Evolutionary conservation across 2,329 filamentous ascomycete genomes (phyloP).

Genomic region (Cytospora leucostoma): DNA sequence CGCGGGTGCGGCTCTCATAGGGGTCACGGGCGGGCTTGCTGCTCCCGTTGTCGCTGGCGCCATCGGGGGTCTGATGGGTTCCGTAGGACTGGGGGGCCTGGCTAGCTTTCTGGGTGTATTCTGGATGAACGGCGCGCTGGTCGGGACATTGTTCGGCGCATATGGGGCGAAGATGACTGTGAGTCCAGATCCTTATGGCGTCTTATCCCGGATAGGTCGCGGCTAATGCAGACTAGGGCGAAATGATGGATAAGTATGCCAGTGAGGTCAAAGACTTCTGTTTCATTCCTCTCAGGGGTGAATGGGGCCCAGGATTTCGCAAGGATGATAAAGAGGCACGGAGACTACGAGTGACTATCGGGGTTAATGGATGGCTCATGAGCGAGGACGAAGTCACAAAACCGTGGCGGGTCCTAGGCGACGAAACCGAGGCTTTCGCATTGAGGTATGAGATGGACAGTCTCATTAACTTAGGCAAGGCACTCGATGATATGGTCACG

Average conservation of each 20-base stretch:
- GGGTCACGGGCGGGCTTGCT: constrained; percentile 86
- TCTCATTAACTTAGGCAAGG: constrained; percentile 73
- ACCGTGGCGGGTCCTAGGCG: constrained; percentile 76
- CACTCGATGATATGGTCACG: constrained; percentile 70
- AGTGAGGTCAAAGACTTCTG: constrained; percentile 79
- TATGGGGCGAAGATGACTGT: constrained; percentile 76
- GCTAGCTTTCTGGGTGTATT: constrained; percentile 84
- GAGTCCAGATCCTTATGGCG: constrained; percentile 25
- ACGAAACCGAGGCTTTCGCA: constrained; percentile 78
- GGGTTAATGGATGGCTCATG: constrained; percentile 83
- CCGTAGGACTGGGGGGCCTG: constrained; percentile 80
- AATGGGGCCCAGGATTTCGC: constrained; percentile 40
- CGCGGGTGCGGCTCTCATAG: constrained; percentile 86
- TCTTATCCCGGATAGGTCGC: neutral
- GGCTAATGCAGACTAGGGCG: constrained; percentile 48
- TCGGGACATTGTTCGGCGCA: constrained; percentile 85
- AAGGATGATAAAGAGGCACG: constrained; percentile 40
- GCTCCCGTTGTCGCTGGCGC: constrained; percentile 86
- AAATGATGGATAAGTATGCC: constrained; percentile 86
- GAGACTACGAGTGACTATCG: constrained; percentile 77
- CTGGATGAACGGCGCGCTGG: constrained; percentile 81
- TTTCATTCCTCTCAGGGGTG: constrained; percentile 71
- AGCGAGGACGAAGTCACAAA: constrained; percentile 72
- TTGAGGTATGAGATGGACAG: constrained; percentile 80
- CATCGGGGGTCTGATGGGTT: constrained; percentile 81